A percentile compares a stretch with the other conserved stretches of the same genome.
phyloP scores from a whole-genome alignment of 2,329 filamentous ascomycete species.

The Zymoseptoria brevis region DNA sequence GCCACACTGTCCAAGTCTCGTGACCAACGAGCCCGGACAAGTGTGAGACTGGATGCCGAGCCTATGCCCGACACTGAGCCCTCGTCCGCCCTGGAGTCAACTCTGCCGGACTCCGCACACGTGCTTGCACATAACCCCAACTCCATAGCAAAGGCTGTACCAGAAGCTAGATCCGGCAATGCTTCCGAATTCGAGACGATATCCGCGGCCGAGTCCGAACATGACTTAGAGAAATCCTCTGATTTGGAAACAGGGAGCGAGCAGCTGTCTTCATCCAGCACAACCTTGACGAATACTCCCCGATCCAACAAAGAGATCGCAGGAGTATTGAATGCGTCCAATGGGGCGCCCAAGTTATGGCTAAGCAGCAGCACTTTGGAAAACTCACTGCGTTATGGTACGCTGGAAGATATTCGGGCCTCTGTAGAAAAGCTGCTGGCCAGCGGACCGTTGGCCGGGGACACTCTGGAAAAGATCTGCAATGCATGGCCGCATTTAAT shows the following conservation, averaged over 20 bases:
- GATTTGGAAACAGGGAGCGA: background rate
- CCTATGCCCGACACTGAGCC: background rate
- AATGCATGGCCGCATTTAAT: background rate
- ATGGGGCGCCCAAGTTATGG: background rate
- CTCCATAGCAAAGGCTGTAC: background rate
- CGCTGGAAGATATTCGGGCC: background rate
- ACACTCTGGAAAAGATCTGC: background rate
- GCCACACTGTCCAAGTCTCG: background rate
- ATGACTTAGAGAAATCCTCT: background rate
- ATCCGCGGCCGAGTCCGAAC: background rate
- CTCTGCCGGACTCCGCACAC: background rate
- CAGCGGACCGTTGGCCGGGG: background rate
- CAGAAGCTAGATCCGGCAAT: background rate
- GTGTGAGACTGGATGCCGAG: background rate
- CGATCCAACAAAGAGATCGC: background rate
- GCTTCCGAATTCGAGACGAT: background rate
- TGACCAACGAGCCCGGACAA: background rate
- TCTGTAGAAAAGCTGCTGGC: background rate
- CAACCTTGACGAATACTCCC: background rate
- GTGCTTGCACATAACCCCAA: background rate
- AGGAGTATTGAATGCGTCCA: background rate
- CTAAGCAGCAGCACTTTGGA: background rate
- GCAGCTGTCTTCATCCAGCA: background rate
- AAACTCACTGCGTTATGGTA: background rate
- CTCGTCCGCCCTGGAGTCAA: background rate